phyloP scores from a whole-genome alignment of 2,329 filamentous ascomycete species.

The Mollisia scopiformis region DNA sequence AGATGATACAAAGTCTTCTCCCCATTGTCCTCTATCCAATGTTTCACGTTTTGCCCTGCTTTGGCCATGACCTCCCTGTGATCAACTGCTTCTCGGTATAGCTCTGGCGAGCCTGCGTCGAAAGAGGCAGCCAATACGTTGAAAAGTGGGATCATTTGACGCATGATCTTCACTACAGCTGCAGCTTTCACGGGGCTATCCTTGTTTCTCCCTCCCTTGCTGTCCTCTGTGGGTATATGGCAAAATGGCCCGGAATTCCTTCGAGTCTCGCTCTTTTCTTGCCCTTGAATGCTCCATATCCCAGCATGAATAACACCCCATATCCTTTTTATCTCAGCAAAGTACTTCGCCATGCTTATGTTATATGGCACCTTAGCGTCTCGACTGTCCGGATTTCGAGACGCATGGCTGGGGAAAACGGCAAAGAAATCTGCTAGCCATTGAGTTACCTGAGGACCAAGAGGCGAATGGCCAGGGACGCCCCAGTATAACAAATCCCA shows the following conservation, averaged over 20 bases:
- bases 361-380: not conserved
- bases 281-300: not conserved
- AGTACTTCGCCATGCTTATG: not conserved
- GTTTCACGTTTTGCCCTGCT: not conserved
- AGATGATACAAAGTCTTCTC: not conserved
- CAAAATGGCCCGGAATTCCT: not conserved
- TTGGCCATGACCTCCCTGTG: not conserved
- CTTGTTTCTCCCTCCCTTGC: not conserved
- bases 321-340: not conserved
- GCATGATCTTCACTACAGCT: not conserved
- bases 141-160: not conserved
- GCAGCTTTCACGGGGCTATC: not conserved
- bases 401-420: not conserved
- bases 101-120: not conserved
- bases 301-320: not conserved
- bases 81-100: not conserved
- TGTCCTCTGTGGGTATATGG: not conserved
- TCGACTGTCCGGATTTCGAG: not conserved
- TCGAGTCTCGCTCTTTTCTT: not conserved
- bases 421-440: not conserved
- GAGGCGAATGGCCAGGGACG: not conserved
- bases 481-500: not conserved
- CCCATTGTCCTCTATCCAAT: not conserved
- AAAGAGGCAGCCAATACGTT: not conserved
- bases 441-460: not conserved